Evolutionary conservation across 495 filamentous ascomycete genomes (phyloP), one percentile per base, ranked within the genome.

Genomic region (Mytilinidion resinicola): DNA sequence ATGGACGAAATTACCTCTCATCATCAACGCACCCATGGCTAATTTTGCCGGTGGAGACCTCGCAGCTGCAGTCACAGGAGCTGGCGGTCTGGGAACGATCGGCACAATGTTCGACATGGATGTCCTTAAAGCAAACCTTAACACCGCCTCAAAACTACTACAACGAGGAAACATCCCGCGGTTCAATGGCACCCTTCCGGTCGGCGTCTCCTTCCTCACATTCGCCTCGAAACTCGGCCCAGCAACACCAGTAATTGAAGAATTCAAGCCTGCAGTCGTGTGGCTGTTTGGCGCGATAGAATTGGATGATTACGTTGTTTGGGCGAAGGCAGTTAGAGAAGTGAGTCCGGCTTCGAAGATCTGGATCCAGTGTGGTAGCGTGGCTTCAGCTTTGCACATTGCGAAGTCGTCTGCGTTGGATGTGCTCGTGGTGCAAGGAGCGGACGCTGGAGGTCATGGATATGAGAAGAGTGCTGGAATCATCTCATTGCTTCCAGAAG

Each of bases 391-490:
- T 5, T 57, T 79, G 15, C 72, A 73, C 30, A 73, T 80, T 9
- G 63, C 75, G 21, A 46, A 17, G 34, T 25, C 6, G 43, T 65
- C 51, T 1, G 60, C 60, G 20, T 84, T 85, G 3, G 85, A 90
- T 64, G 85, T 84, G 10, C 62, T 91, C 0, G 84, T 89, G 1
- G 73, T 88, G 3, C 88, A 92, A 65, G 88, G 88, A 0, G 64
- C 77, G 1, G 88, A 92, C 59, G 81, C 88, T 0, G 88, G 89
- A 0, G 88, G 88, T 0, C 88, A 92, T 66, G 87, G 88, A 38
- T 78, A 80, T 34, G 76, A 69, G 0, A 74, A 78, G 51, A 81
- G 82, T 3, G 76, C 85, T 1, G 81, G 87, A 1, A 64, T 90
- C 7, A 71, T 85, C 52, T 52, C 76, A 0, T 62, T 86, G 11